Evolutionary conservation across 345 rosid species (phyloP).

Genomic region (Pseudoturritis turrita): DNA sequence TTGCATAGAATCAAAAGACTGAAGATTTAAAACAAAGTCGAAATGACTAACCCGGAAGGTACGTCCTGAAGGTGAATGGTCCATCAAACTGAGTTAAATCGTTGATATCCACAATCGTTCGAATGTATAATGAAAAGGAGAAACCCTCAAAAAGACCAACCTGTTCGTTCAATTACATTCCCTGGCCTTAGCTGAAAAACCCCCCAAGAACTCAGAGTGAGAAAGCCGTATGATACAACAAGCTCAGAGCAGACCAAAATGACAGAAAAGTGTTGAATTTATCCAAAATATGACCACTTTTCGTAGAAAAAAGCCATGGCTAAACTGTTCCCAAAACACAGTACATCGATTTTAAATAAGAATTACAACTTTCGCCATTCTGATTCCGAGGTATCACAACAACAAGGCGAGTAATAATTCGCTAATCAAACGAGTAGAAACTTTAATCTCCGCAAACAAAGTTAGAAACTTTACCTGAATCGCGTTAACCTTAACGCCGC

Average conservation of each 20-base stretch:
- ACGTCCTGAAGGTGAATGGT: slow-evolving; percentile 47
- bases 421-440: not conserved
- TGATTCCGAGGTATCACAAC: not conserved
- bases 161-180: slow-evolving; percentile 83
- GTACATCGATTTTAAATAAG: not conserved
- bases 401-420: not conserved
- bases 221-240: not conserved
- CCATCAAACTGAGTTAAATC: slow-evolving; percentile 16
- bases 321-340: no score
- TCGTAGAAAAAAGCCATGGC: no score
- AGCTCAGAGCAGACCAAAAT: not conserved
- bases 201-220: not conserved
- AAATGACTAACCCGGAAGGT: slow-evolving; percentile 53
- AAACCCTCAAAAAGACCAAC: slow-evolving; percentile 26
- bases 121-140: not conserved
- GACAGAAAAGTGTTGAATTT: not conserved
- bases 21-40: not conserved
- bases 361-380: not conserved
- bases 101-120: not conserved
- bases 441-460: not conserved
- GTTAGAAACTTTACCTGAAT: slow-evolving; percentile 40
- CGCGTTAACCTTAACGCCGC: slow-evolving; percentile 78
- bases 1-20: not conserved
- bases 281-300: no score
- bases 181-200: slow-evolving; percentile 64